phyloP scores from a whole-genome alignment of 441 rosid species.

The Breynia disticha region DNA sequence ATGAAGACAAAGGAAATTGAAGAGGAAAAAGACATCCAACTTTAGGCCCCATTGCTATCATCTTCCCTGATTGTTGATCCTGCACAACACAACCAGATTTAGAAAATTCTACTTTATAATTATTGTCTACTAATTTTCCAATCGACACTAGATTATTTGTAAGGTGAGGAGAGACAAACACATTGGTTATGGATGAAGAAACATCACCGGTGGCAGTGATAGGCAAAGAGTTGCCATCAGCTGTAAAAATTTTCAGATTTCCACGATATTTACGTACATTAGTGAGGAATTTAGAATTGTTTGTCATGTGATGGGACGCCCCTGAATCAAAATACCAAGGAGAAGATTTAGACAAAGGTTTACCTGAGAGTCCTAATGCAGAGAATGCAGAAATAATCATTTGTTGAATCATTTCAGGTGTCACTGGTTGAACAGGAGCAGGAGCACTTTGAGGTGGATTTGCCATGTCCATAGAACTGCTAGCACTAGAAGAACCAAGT shows the following conservation, averaged over 20 bases:
- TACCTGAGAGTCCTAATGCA: not conserved
- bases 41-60: not conserved
- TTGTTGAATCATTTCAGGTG: not conserved
- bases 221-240: not conserved
- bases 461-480: not conserved
- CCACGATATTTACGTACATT: not conserved
- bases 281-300: not conserved
- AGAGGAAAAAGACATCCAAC: constrained; percentile 2
- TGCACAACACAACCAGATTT: constrained; percentile 1
- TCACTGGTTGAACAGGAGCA: not conserved
- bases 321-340: not conserved
- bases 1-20: not conserved
- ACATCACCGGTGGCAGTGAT: not conserved
- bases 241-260: not conserved
- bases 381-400: not conserved
- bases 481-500: not conserved
- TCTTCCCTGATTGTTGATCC: constrained; percentile 1
- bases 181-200: not conserved
- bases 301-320: not conserved
- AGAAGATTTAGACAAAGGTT: not conserved
- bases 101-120: not conserved
- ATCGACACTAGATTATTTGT: not conserved
- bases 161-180: not conserved
- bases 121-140: not conserved
- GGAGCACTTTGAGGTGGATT: not conserved